Evolutionary conservation across 768 basidiomycete genomes (phyloP), one percentile per base, ranked within the genome.

Genomic region (Chalciporus piperatus): DNA sequence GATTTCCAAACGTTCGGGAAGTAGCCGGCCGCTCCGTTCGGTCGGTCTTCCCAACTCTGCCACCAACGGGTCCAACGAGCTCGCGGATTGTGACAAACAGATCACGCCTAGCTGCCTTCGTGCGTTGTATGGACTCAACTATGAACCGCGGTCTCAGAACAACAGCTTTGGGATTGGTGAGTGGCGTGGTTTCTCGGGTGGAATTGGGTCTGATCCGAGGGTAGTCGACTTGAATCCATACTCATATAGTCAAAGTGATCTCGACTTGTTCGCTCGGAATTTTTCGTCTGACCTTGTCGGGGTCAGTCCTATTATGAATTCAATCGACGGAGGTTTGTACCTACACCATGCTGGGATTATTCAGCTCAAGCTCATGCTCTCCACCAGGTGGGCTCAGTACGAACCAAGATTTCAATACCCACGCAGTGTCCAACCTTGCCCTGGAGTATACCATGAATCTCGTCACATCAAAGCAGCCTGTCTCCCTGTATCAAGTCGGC

Each of bases 401-500:
- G 17, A 64, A 77, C 22, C 59, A 69, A 38, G 65, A 57, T 17
- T 74, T 75, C 44, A 37, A 33, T 16, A 58, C 60, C 40, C 83
- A 85, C 45, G 82, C 76, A 17, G 88, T 88, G 72, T 84, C 85
- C 25, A 76, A 85, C 60, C 77, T 90, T 3, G 88, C 89, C 62
- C 79, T 89, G 19, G 79, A 89, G 66, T 89, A 86, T 48, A 80
- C 73, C 10, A 81, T 89, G 58, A 75, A 77, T 7, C 68, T 80
- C 42, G 66, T 69, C 4, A 71, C 69, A 0, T 51, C 58, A 10
- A 64, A 59, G 35, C 76, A 74, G 55, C 59, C 62, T 0, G 40
- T 77, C 22, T 70, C 66, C 14, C 50, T 76, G 37, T 69, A 73
- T n/a, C 74, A 76, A 57, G 66, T 73, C 11, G 75, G 75, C 35